phyloP scores from a whole-genome alignment of 192 early-diverging fungal species.

The Geranomyces michiganensis region DNA sequence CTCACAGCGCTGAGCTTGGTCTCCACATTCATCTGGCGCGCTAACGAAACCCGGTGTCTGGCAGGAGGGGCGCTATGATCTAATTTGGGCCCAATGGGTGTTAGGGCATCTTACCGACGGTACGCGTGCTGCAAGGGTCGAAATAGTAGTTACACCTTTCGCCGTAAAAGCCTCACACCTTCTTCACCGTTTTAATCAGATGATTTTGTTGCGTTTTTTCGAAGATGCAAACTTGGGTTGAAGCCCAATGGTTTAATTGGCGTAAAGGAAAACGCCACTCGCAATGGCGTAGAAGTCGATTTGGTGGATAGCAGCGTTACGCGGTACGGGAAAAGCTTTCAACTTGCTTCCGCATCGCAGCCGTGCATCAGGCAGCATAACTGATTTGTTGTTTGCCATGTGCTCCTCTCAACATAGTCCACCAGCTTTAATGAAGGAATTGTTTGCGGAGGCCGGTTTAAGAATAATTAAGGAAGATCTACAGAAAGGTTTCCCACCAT shows the following conservation, averaged over 20 bases:
- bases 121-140: slow-evolving; percentile 30
- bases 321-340: slow-evolving; percentile 13
- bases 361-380: no score
- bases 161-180: not conserved
- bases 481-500: slow-evolving; percentile 43
- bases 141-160: not conserved
- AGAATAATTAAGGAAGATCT: slow-evolving; percentile 38
- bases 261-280: slow-evolving; percentile 89
- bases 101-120: slow-evolving; percentile 90
- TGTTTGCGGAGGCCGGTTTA: slow-evolving; percentile 44
- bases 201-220: slow-evolving; percentile 82
- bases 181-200: slow-evolving; percentile 44
- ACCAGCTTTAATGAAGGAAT: slow-evolving; percentile 31
- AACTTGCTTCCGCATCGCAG: no score
- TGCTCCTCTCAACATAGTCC: slow-evolving; percentile 23
- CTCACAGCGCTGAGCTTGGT: no score
- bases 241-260: slow-evolving; percentile 73
- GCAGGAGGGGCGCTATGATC: slow-evolving; percentile 71
- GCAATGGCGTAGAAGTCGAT: slow-evolving; percentile 70
- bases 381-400: no score
- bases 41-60: no score
- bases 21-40: no score
- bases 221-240: slow-evolving; percentile 72
- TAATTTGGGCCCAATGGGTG: slow-evolving; percentile 99
- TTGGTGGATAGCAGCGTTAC: slow-evolving; percentile 64